A percentile compares a stretch with the other conserved stretches of the same genome.
These are phyloP conservation scores for Pseudoturritis turrita DNA, from an alignment of 345 rosid species.

Conservation along the genomic window DNA sequence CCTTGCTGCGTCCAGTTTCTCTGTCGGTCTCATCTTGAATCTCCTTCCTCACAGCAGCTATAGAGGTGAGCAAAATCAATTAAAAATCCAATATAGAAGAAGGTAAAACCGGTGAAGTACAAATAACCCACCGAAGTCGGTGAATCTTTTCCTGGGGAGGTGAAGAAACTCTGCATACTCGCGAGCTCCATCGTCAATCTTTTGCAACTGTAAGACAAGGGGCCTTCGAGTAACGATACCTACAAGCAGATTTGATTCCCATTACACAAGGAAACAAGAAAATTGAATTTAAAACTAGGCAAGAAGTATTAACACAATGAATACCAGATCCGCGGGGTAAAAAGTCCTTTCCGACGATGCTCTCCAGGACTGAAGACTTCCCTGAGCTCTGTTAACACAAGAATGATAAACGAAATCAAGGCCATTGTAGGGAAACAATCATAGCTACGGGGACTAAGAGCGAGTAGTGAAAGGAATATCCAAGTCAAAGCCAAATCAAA, in stretches of 20 bases:
- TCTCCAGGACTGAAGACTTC: constrained; percentile 96
- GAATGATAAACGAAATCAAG: not conserved
- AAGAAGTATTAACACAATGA: not conserved
- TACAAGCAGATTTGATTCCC: constrained; percentile 23
- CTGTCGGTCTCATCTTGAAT: constrained; percentile 98
- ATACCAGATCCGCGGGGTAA: constrained; percentile 99
- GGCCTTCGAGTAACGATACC: constrained; percentile 98
- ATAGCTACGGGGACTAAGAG: not conserved
- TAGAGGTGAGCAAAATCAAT: not conserved
- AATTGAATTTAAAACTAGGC: not conserved
- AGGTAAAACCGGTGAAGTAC: not conserved
- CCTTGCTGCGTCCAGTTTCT: constrained; percentile 90
- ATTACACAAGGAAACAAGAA: not conserved
- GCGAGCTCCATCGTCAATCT: constrained; percentile 81
- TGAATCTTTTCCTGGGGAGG: constrained; percentile 71
- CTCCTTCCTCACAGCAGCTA: constrained; percentile 99
- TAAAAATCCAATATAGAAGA: not conserved
- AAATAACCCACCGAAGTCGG: constrained; percentile 85
- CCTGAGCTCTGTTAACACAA: constrained; percentile 77
- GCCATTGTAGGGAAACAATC: not conserved
- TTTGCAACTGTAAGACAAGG: constrained; percentile 96
- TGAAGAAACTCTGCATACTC: constrained; percentile 99
- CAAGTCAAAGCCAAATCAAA: constrained; percentile 16
- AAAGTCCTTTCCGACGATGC: constrained; percentile 95
- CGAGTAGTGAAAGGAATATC: not conserved